Evolutionary conservation across 331 rosid species (phyloP).

Genomic region (Pyrus hybrid): DNA sequence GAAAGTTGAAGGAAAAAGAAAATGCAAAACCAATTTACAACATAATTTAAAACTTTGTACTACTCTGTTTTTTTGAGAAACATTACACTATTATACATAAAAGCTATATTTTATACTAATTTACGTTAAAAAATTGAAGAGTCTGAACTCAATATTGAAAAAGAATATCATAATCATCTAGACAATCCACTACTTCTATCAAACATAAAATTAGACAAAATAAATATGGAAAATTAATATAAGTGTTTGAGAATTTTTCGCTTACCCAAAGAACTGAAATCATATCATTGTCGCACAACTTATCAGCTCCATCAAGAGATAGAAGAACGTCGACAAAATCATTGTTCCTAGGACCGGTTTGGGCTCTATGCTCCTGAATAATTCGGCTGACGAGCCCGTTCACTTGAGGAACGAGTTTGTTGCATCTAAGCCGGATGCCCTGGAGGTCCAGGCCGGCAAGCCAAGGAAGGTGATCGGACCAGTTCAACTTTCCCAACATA

Average conservation of each 20-base stretch:
- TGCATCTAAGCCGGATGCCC: conserved; percentile 10
- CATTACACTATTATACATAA: no score
- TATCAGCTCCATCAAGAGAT: conserved; percentile 18
- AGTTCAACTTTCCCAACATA: conserved; percentile 19
- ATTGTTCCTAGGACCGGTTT: background rate
- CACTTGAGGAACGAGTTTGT: conserved; percentile 18
- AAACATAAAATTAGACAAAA: background rate
- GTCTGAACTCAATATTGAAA: no score
- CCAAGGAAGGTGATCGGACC: conserved; percentile 30
- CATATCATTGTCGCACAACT: conserved; percentile 17
- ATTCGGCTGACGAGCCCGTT: conserved; percentile 12
- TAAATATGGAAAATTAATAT: no score
- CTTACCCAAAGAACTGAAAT: conserved; percentile 33
- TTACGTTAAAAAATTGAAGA: no score
- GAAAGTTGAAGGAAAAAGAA: background rate
- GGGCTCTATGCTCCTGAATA: conserved; percentile 12
- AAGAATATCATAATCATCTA: no score
- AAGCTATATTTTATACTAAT: no score
- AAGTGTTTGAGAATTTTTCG: background rate
- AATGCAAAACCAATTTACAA: background rate
- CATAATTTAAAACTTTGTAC: background rate
- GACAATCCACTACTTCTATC: background rate
- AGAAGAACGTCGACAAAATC: conserved; percentile 30
- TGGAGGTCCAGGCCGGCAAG: conserved; percentile 16
- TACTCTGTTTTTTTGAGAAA: background rate